Evolutionary conservation across 2,329 filamentous ascomycete species (phyloP).

Genomic region (Exophiala phaeomuriformis): DNA sequence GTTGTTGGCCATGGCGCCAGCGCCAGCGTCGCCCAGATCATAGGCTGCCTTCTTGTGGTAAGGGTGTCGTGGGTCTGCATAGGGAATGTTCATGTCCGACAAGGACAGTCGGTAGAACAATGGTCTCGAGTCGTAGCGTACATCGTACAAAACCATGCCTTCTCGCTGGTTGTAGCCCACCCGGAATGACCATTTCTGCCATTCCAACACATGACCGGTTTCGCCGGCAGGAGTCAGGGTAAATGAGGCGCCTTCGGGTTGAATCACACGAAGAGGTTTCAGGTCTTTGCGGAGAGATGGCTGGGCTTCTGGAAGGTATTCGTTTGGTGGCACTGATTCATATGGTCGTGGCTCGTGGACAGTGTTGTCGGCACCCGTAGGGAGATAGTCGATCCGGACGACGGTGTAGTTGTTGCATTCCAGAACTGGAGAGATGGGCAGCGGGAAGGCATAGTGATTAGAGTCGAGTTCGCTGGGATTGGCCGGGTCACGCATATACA

Average conservation of each 20-base stretch:
- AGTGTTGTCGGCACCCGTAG: conserved; percentile 57
- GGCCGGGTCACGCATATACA: conserved; percentile 58
- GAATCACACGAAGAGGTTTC: conserved; percentile 57
- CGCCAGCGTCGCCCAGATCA: conserved; percentile 60
- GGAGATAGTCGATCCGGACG: conserved; percentile 61
- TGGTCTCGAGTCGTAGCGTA: conserved; percentile 56
- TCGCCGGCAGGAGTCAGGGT: conserved; percentile 44
- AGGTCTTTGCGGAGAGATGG: conserved; percentile 54
- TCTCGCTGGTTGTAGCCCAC: conserved; percentile 57
- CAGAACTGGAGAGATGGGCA: conserved; percentile 61
- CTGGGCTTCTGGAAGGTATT: conserved; percentile 56
- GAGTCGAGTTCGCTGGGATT: conserved; percentile 55
- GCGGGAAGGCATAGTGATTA: conserved; percentile 62
- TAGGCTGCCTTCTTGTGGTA: conserved; percentile 65
- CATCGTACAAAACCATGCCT: conserved; percentile 61
- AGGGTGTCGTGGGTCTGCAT: conserved; percentile 58
- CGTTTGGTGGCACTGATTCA: conserved; percentile 44
- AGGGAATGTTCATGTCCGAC: conserved; percentile 58
- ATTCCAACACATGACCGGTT: conserved; percentile 50
- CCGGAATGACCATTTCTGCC: conserved; percentile 61
- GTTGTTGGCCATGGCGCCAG: conserved; percentile 62
- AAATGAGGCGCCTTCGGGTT: conserved; percentile 60
- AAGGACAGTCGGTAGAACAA: conserved; percentile 61
- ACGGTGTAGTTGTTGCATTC: conserved; percentile 57
- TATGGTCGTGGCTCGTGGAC: conserved; percentile 33